Conservation (phyloP, 768 basidiomycete species). For the Polyporus arcularius region DNA sequence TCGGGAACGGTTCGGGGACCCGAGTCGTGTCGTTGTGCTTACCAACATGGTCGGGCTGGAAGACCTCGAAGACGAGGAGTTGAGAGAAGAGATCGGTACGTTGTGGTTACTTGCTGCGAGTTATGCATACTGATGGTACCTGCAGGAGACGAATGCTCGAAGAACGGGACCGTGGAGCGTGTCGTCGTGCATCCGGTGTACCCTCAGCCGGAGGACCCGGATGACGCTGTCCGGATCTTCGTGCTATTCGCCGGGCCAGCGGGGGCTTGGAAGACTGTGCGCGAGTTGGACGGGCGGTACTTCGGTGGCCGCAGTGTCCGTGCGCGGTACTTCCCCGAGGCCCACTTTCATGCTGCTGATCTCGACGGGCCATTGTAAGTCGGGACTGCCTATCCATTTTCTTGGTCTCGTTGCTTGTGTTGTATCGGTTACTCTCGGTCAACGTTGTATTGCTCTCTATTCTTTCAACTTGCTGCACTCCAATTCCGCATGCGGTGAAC, state of each 20-base stretch:
- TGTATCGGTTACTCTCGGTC: too few species aligned
- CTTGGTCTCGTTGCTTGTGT: too few species aligned
- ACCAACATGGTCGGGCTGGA: slow-evolving; percentile 87
- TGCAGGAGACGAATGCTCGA: slow-evolving; percentile 86
- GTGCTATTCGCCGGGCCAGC: slow-evolving; percentile 88
- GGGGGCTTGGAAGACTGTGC: slow-evolving; percentile 94
- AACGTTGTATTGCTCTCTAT: too few species aligned
- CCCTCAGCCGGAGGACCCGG: slow-evolving; percentile 62
- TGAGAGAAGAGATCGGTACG: slow-evolving; percentile 86
- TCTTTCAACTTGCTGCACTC: too few species aligned
- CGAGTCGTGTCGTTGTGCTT: slow-evolving; percentile 86
- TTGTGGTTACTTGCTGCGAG: slow-evolving; percentile 12
- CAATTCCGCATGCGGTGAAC: too few species aligned
- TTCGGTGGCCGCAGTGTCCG: slow-evolving; percentile 86
- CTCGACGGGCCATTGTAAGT: slow-evolving; percentile 46
- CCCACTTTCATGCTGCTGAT: slow-evolving; percentile 47
- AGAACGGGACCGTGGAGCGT: slow-evolving; percentile 89
- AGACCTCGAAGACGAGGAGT: slow-evolving; percentile 82
- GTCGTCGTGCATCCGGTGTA: slow-evolving; percentile 81
- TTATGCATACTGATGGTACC: neutral
- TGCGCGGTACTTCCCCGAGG: slow-evolving; percentile 80
- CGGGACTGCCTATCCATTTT: too few species aligned
- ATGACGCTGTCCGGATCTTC: slow-evolving; percentile 91
- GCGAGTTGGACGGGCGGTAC: slow-evolving; percentile 89
- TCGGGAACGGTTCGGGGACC: slow-evolving; percentile 79